These are phyloP conservation scores for Podospora australis DNA, from an alignment of 495 filamentous ascomycete species.

Conservation along the genomic window DNA sequence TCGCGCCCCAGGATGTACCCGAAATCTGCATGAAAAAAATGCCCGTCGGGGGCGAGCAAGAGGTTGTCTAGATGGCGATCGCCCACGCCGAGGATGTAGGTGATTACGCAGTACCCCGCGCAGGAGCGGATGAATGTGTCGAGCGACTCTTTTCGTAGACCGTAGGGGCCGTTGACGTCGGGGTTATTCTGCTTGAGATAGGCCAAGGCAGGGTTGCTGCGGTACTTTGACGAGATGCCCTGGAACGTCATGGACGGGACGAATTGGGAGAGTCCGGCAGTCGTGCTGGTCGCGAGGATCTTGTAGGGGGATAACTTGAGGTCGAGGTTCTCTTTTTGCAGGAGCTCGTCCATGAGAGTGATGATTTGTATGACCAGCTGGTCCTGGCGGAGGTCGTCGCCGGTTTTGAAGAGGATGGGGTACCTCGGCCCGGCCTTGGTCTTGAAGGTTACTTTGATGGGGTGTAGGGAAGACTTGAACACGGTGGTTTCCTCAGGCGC, in stretches of 20 bases:
- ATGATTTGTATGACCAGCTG: conserved; percentile 98
- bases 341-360: conserved; percentile 92
- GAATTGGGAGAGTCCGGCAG: conserved; percentile 87
- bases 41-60: conserved; percentile 79
- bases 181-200: conserved; percentile 90
- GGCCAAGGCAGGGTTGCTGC: conserved; percentile 62
- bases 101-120: conserved; percentile 97
- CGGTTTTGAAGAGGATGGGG: conserved; percentile 92
- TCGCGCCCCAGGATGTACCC: conserved; percentile 97
- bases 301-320: conserved; percentile 92
- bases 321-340: conserved; percentile 95
- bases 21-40: conserved; percentile 98
- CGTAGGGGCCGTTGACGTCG: conserved; percentile 71
- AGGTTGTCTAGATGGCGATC: conserved; percentile 96
- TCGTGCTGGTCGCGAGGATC: conserved; percentile 86
- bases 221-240: conserved; percentile 71
- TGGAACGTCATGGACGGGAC: conserved; percentile 79
- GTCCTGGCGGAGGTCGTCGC: conserved; percentile 94
- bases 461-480: conserved; percentile 90
- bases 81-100: conserved; percentile 95
- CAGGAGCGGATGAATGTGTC: conserved; percentile 95
- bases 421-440: conserved; percentile 71
- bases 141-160: conserved; percentile 86
- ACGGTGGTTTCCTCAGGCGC: conserved; percentile 81
- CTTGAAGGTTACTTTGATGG: conserved; percentile 85